Base-by-base conservation (phyloP, 495 filamentous ascomycete species). In the Penicillium lividum region DNA sequence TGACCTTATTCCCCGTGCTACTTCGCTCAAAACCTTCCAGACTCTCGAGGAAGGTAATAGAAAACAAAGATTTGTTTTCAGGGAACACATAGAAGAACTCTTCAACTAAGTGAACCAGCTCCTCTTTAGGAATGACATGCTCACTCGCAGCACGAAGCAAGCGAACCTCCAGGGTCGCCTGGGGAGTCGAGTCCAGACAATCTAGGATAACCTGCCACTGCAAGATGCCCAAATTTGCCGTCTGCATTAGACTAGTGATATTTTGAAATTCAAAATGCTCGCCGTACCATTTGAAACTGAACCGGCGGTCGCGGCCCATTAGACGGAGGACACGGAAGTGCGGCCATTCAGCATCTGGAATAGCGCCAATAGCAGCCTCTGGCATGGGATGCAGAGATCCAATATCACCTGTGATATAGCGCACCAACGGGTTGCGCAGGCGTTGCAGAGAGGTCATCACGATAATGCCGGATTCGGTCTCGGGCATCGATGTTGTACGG, bases 131-230 rank as follows among this genome's bases (percentile, higher is more conserved):
- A 31, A 31, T 6, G 30, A 31, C 6, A 31, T 31, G 5, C 5
- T n/a, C 18, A 15, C 18, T 15, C 40, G 11, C 40, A 15, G 40
- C 13, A 44, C 40, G 40, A 44, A 44, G 40, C 18, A 44, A 2
- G 5, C 40, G 40, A 44, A 44, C 11, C 40, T 44, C 40, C 7
- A 44, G 40, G 8, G 30, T 31, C 30, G 30, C 30, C 8, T 31
- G 30, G 30, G 30, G 30, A 44, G 18, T 4, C 7, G 53, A 49
- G 11, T 53, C 52, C 2, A 62, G 55, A 15, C 49, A 29, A n/a
- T 61, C 56, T 25, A 71, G 27, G 16, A 78, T 69, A 1, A 77
- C 49, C 51, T 78, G 74, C 65, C 66, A 78, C 43, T 78, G 66
- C 6, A 78, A 29, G 10, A 78, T 53, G 1, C 67, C 61, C 10